Evolutionary conservation across 2,329 filamentous ascomycete species (phyloP), one percentile per base, ranked within the genome.

Genomic region (Didymella sp.): DNA sequence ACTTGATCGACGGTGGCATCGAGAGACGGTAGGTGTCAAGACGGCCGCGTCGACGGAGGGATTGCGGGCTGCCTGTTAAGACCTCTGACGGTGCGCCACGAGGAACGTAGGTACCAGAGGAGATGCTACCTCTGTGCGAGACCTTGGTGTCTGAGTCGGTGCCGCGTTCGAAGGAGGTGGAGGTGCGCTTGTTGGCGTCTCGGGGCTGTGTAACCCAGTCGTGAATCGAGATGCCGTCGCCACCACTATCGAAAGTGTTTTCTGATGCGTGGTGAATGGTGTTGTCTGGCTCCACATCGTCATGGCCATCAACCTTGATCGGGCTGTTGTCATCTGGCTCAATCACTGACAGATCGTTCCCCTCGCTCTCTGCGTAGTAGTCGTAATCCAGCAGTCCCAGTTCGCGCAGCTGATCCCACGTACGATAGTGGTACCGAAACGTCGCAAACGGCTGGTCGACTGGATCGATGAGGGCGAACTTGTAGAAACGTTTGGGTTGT

Each of bases 391-490:
- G 53, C 24, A 73, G 12, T 0, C 66, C 69, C n/a, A 73, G 42
- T 8, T 68, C 51, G 31, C 52, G 47, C 25, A 73, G 46, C 57
- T 73, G 70, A 3, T 67, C 63, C 66, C 65, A 68, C 0, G 71
- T 72, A 21, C 73, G 71, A 51, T 74, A 77, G 43, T 72, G 71
- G 60, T 74, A 81, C 25, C 74, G 69, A 58, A 84, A 81, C 1
- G 69, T 78, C 4, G 73, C 80, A 57, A 80, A 82, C 2, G 82
- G 82, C 61, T 75, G 65, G 60, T 83, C 79, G 6, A 78, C 49
- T 1, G 80, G 75, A 64, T 84, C 81, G 19, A 82, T 67, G 17
- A 84, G 74, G 1, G 80, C 77, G 49, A 82, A 83, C 48, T 76
- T 77, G 67, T 83, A 84, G 65, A 76, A 80, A 3, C 75, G 71